These are phyloP conservation scores for Dissoconium aciculare DNA, from an alignment of 2,329 filamentous ascomycete genomes.

Conservation along the genomic window DNA sequence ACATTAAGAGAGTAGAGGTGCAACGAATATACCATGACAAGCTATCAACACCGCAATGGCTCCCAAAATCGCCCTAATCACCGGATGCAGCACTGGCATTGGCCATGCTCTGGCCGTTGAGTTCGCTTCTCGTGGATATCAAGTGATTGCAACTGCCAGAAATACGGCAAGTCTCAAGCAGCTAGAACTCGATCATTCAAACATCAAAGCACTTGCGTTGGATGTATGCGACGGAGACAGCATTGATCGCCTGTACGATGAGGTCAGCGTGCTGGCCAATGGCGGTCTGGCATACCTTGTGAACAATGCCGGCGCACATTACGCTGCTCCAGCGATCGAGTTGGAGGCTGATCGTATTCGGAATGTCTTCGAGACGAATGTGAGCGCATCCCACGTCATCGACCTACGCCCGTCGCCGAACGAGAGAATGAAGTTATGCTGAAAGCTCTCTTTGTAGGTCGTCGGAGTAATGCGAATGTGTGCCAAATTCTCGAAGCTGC, in stretches of 20 bases:
- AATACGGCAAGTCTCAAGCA: background rate
- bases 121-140: constrained; percentile 31
- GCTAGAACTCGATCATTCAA: background rate
- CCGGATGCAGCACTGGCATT: constrained; percentile 73
- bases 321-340: constrained; percentile 16
- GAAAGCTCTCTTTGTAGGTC: too few species aligned
- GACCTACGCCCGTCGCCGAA: too few species aligned
- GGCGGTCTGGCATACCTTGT: constrained; percentile 3
- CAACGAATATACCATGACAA: background rate
- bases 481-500: constrained; percentile 9
- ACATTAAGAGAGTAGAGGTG: background rate
- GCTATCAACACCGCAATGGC: background rate
- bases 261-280: background rate
- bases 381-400: too few species aligned
- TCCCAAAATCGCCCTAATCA: constrained; percentile 60
- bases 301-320: constrained; percentile 14
- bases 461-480: constrained; percentile 12
- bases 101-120: constrained; percentile 70
- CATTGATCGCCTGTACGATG: background rate
- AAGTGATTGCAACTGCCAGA: constrained; percentile 1
- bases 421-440: too few species aligned
- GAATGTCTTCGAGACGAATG: constrained; percentile 1
- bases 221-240: constrained; percentile 2
- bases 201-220: background rate
- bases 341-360: constrained; percentile 7